These are phyloP conservation scores for Acanthamoeba healyi DNA, from an alignment of 208 protist genomes.

Conservation along the genomic window DNA sequence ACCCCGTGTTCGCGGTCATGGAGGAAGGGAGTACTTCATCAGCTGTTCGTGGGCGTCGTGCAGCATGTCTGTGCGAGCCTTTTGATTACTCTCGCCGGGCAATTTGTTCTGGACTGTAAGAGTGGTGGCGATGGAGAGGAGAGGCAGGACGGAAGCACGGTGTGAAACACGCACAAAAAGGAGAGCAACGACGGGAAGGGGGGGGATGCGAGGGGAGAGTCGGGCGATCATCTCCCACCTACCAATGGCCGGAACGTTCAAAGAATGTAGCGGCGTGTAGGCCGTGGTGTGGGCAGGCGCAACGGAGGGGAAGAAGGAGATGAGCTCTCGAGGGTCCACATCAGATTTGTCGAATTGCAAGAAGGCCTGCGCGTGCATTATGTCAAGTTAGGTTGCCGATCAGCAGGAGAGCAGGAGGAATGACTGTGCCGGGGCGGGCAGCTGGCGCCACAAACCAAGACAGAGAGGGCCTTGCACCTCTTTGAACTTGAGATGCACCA, in stretches of 20 bases:
- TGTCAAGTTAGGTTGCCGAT: too few species aligned
- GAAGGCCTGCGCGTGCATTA: constrained; percentile 45
- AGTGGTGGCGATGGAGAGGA: not conserved
- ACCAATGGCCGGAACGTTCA: not conserved
- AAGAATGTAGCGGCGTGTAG: not conserved
- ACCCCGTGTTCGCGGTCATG: too few species aligned
- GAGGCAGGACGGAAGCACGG: not conserved
- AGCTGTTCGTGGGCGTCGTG: not conserved
- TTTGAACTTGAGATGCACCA: constrained; percentile 12
- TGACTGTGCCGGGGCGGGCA: too few species aligned
- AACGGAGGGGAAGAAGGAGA: not conserved
- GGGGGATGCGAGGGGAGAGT: too few species aligned
- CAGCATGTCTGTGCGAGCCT: not conserved
- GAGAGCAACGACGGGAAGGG: not conserved
- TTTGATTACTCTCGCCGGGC: not conserved
- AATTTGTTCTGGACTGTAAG: not conserved
- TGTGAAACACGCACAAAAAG: not conserved
- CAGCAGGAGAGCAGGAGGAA: too few species aligned
- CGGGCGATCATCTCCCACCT: too few species aligned
- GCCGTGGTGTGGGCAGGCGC: not conserved
- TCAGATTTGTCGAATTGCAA: constrained; percentile 2
- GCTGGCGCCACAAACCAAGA: too few species aligned
- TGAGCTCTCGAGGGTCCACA: constrained; percentile 48
- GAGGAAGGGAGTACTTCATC: not conserved
- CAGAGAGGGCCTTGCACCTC: not conserved